A percentile compares a stretch with the other conserved stretches of the same genome.
Conservation (phyloP, 176 grass and related monocot species). For the Otatea glauca region DNA sequence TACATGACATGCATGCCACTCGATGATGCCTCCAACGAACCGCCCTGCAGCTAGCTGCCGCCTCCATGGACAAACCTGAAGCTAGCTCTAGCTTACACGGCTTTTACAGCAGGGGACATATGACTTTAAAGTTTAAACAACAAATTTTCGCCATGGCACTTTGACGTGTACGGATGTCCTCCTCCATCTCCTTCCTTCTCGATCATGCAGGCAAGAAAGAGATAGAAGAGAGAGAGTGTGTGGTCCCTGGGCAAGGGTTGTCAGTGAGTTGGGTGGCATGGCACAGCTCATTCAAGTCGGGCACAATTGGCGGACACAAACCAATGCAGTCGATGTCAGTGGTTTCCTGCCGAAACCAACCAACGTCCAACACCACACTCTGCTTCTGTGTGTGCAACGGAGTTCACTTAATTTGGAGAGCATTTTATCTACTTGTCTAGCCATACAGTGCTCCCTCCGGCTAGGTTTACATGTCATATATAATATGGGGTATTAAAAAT, state of each 20-base stretch:
- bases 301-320: slow-evolving; percentile 36
- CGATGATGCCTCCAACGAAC: slow-evolving; percentile 5
- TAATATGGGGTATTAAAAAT: too few species aligned
- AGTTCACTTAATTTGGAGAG: not conserved
- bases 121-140: slow-evolving; percentile 60
- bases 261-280: slow-evolving; percentile 41
- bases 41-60: not conserved
- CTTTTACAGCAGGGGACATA: slow-evolving; percentile 60
- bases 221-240: not conserved
- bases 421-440: not conserved
- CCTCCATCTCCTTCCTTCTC: not conserved
- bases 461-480: too few species aligned
- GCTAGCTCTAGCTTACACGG: slow-evolving; percentile 40
- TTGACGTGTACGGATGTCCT: slow-evolving; percentile 20
- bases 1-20: not conserved
- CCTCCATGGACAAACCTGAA: slow-evolving; percentile 29
- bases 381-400: not conserved
- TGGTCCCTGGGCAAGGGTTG: slow-evolving; percentile 12
- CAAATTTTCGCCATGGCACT: slow-evolving; percentile 29
- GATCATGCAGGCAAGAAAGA: not conserved
- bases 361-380: not conserved
- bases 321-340: slow-evolving; percentile 23
- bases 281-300: slow-evolving; percentile 51
- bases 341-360: slow-evolving; percentile 40
- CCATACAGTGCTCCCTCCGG: not conserved